These are phyloP conservation scores for Acanthamoeba healyi DNA, from an alignment of 208 protist species.

Conservation along the genomic window DNA sequence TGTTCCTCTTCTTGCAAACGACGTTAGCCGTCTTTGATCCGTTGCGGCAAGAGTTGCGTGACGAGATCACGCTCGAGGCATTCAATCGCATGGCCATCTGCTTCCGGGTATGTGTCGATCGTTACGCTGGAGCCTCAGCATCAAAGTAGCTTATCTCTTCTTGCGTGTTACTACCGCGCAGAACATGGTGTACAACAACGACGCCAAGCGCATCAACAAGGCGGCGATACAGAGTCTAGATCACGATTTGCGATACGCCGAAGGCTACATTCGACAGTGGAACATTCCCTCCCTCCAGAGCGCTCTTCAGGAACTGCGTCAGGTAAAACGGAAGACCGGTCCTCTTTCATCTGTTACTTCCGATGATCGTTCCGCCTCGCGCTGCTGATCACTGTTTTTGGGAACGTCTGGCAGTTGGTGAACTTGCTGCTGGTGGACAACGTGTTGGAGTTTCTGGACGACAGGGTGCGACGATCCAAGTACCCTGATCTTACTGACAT, in stretches of 20 bases:
- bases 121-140: too few relatives aligned
- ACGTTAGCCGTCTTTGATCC: conserved; percentile 47
- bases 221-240: conserved; percentile 30
- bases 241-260: conserved; percentile 6
- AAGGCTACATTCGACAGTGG: background rate
- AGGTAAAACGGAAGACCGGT: background rate
- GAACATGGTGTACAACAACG: conserved; percentile 41
- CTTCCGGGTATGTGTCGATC: background rate
- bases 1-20: conserved; percentile 48
- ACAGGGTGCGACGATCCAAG: background rate
- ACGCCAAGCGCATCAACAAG: conserved; percentile 47
- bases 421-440: background rate
- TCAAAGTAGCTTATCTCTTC: too few relatives aligned
- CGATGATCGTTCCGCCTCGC: too few relatives aligned
- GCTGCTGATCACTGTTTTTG: background rate
- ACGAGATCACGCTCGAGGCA: conserved; percentile 25
- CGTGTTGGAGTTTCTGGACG: conserved; percentile 8
- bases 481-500: background rate
- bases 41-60: conserved; percentile 21
- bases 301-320: conserved; percentile 2
- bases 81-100: conserved; percentile 30
- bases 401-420: background rate
- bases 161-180: background rate
- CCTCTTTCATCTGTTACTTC: too few relatives aligned
- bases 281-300: conserved; percentile 30